Evolutionary conservation across 371 early-diverging fungal species (phyloP).

Genomic region (Blakeslea trispora): DNA sequence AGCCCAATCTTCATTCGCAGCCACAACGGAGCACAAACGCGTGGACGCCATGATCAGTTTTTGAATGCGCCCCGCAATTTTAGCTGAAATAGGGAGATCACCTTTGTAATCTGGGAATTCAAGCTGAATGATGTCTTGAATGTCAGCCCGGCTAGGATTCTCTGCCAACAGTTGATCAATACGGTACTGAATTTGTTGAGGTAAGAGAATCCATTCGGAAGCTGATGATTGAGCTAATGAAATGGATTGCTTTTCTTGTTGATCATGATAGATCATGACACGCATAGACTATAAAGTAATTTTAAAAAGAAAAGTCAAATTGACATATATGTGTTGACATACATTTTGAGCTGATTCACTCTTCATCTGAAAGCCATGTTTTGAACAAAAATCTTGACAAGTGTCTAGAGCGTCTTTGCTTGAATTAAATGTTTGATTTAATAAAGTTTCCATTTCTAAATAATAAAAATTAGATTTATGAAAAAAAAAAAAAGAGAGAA

Average conservation of each 20-base stretch:
- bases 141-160: background rate
- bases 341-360: conserved; percentile 38
- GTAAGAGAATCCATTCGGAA: background rate
- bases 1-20: conserved; percentile 48
- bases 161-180: background rate
- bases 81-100: background rate
- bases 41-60: conserved; percentile 41
- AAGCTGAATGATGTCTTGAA: background rate
- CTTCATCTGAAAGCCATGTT: conserved; percentile 44
- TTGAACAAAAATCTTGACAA: conserved; percentile 37
- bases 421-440: conserved; percentile 36
- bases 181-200: background rate
- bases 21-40: conserved; percentile 41
- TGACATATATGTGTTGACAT: background rate
- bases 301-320: background rate
- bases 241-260: background rate
- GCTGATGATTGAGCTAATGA: background rate
- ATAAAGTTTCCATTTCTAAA: conserved; percentile 43
- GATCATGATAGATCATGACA: conserved; percentile 23
- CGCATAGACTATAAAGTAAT: conserved; percentile 47
- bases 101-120: background rate
- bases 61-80: conserved; percentile 49
- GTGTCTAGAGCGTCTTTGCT: conserved; percentile 38
- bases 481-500: too few species aligned
- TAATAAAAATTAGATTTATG: too few species aligned